Conservation (phyloP, 768 basidiomycete species). For the Crepidotus variabilis region DNA sequence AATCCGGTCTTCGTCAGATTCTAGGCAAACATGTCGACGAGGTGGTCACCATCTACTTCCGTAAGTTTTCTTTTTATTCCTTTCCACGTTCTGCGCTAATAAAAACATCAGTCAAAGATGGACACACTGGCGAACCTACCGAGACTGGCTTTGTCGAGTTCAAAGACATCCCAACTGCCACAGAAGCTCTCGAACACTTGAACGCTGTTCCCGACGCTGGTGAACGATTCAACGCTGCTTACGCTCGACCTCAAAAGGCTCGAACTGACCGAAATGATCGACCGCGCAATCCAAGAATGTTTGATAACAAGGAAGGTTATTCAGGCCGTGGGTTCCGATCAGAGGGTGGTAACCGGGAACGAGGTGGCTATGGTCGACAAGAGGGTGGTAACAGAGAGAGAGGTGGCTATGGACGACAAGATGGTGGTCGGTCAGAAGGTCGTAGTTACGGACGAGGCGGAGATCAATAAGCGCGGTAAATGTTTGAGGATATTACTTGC, state of each 20-base stretch:
- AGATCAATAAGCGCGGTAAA: too few relatives aligned
- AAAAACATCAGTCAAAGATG: conserved; percentile 26
- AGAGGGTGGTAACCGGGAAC: too few relatives aligned
- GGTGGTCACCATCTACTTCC: conserved; percentile 24
- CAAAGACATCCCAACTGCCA: conserved; percentile 37
- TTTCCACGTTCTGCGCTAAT: not conserved
- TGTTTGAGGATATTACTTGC: too few relatives aligned
- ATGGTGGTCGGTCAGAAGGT: too few relatives aligned
- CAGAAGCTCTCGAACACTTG: conserved; percentile 41
- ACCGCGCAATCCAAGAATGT: too few relatives aligned
- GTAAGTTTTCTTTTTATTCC: conserved; percentile 21
- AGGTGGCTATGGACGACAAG: too few relatives aligned
- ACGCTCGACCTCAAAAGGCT: conserved; percentile 26
- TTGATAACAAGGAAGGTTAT: too few relatives aligned
- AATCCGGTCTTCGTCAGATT: conserved; percentile 18
- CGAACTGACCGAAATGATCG: not conserved
- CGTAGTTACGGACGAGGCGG: too few relatives aligned
- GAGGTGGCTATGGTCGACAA: too few relatives aligned
- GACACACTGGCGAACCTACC: conserved; percentile 23
- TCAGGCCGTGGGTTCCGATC: too few relatives aligned
- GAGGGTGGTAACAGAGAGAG: too few relatives aligned
- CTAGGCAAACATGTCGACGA: conserved; percentile 23
- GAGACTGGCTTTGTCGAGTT: conserved; percentile 54
- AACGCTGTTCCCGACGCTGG: conserved; percentile 36
- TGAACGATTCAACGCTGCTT: conserved; percentile 33